These are phyloP conservation scores for Phenoliferia sp. DNA, from an alignment of 1,284 basidiomycete species.

Conservation along the genomic window DNA sequence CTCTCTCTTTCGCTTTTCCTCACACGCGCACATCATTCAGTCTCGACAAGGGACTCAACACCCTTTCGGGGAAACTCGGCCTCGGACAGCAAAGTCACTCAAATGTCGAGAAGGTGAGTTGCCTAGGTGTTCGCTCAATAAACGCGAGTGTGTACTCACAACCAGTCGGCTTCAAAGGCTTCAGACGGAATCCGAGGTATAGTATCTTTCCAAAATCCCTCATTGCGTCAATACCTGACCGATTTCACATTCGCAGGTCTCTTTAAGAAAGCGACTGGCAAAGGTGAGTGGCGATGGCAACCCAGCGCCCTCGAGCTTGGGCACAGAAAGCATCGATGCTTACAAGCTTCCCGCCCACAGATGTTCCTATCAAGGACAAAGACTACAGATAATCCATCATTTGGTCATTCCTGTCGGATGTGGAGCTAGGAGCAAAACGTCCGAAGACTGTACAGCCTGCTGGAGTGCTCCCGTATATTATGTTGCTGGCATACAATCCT, in stretches of 20 bases:
- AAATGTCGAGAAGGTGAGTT: not conserved
- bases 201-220: not conserved
- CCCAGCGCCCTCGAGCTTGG: not conserved
- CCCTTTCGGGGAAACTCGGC: not conserved
- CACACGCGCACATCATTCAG: not conserved
- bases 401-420: too few relatives aligned
- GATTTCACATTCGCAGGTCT: too few relatives aligned
- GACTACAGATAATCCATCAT: too few relatives aligned
- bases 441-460: too few relatives aligned
- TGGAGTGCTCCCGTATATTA: too few relatives aligned
- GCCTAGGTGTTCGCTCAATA: not conserved
- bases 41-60: not conserved
- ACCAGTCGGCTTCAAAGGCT: not conserved
- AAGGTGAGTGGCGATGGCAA: too few relatives aligned
- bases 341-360: not conserved
- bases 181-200: not conserved
- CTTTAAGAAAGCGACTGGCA: not conserved
- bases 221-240: not conserved
- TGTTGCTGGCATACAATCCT: too few relatives aligned
- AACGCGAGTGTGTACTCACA: not conserved
- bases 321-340: not conserved
- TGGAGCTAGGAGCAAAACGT: too few relatives aligned
- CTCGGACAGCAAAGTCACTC: not conserved
- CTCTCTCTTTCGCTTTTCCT: too few relatives aligned
- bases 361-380: not conserved